Base-by-base conservation (phyloP, 73 alveolate species). In the Stentor coeruleus region DNA sequence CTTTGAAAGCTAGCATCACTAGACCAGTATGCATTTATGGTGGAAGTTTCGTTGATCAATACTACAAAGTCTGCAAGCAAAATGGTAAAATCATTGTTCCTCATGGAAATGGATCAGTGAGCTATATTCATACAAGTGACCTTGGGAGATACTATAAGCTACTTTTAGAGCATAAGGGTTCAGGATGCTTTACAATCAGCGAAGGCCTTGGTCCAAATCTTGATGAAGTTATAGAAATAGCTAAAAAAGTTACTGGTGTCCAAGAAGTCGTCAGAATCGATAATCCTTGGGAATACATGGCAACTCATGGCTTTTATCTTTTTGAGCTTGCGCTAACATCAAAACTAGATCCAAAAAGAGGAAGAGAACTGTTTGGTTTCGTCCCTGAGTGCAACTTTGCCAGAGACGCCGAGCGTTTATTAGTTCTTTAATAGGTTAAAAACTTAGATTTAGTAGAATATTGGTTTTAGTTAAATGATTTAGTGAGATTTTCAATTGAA, bases 231-330 rank as follows among this genome's bases (percentile, higher is more conserved):
- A 66, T 66, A 14, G 79, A 20, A 33, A 20, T 20, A 66, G 79
- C 37, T 1, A 31, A 20, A 66, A 31, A 20, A 66, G 42, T 31
- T 20, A 31, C 40, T 28, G 37, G 37, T 26, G 41, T 66, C 15
- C 79, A 66, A 66, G 79, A 66, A 66, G 79, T 66, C 1, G 79
- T 28, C 1, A 66, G 79, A 33, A 31, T 66, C 11, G 36, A 20
- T 31, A 33, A 2, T 2, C 36, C 33, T 11, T 1, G 37, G 79
- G 1, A 20, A 15, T 40, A 66, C 33, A 26, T 66, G n/a, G 42
- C 26, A 66, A 20, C 79, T 1, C 33, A 66, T 66, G 79, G 79
- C n/a, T 66, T 26, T 31, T 26, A 14, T 26, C 37, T 66, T 28
- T 66, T 66, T 66, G 41, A 40, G 11, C 79, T 20, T 2, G 33